Percentiles rank a stretch among this genome's conserved stretches.
Conservation (phyloP, 352 stramenopile species). For the Globisporangium camurandrum region DNA sequence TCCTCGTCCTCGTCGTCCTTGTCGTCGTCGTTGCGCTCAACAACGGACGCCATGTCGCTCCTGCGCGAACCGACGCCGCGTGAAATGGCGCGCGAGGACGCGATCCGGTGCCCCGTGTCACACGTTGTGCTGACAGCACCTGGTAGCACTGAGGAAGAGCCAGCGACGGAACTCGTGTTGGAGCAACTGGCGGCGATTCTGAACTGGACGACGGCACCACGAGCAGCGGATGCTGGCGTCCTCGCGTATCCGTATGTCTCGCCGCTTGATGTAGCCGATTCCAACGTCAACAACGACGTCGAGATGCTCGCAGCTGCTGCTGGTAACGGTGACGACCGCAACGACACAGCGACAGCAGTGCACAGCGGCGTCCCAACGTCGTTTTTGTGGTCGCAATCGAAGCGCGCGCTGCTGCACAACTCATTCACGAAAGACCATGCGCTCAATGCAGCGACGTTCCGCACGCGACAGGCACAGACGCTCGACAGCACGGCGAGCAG, state of each 20-base stretch:
- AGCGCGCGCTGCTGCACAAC: constrained; percentile 20
- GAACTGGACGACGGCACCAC: constrained; percentile 35
- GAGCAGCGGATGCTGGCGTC: background rate
- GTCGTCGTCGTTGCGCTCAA: background rate
- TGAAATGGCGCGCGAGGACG: constrained; percentile 11
- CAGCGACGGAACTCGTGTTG: constrained; percentile 46
- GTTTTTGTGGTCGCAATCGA: constrained; percentile 48
- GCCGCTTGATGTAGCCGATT: too few relatives aligned
- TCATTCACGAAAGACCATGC: constrained; percentile 50
- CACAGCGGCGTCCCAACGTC: constrained; percentile 23
- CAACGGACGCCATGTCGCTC: constrained; percentile 22
- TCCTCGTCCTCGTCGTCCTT: too few relatives aligned
- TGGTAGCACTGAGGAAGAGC: constrained; percentile 42
- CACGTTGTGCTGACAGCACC: constrained; percentile 24
- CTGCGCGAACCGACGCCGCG: constrained; percentile 36
- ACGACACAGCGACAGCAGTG: constrained; percentile 4
- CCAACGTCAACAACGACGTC: too few relatives aligned
- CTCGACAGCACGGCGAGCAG: background rate
- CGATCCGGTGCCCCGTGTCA: constrained; percentile 58
- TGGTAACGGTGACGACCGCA: background rate
- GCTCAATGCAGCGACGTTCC: constrained; percentile 39
- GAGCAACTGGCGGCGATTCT: constrained; percentile 42
- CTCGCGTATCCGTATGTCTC: constrained; percentile 23
- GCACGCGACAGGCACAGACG: constrained; percentile 15
- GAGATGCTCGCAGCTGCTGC: background rate